A percentile compares a stretch with the other conserved stretches of the same genome.
Conservation (phyloP, 129 eudicot genomes). For the Helianthus annuus region DNA sequence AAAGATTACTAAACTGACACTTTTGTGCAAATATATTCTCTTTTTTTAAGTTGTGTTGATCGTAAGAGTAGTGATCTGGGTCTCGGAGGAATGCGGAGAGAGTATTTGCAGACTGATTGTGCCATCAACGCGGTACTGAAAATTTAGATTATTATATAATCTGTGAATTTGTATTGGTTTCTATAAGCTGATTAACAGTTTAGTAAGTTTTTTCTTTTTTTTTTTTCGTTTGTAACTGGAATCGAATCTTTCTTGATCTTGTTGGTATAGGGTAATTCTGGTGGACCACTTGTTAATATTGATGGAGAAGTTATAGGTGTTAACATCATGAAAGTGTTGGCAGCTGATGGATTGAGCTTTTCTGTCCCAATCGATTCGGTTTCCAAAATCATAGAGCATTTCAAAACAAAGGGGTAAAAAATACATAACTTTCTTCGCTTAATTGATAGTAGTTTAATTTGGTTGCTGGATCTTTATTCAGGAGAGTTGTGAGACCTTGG, state of each 20-base stretch:
- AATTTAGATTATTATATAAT: conserved; percentile 14
- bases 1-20: conserved; percentile 8
- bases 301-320: conserved; percentile 92
- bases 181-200: not conserved
- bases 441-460: conserved; percentile 1
- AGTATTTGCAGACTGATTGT: conserved; percentile 91
- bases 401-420: conserved; percentile 80
- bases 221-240: conserved; percentile 4
- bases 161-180: conserved; percentile 7
- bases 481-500: conserved; percentile 98
- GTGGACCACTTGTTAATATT: conserved; percentile 85
- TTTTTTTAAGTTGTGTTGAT: conserved; percentile 76
- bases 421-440: not conserved
- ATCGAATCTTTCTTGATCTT: conserved; percentile 1
- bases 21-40: not conserved
- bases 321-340: conserved; percentile 55
- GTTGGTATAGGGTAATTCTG: conserved; percentile 82
- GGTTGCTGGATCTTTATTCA: conserved; percentile 36
- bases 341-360: conserved; percentile 85
- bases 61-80: conserved; percentile 98
- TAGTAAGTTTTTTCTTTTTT: not conserved
- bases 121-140: conserved; percentile 74
- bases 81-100: conserved; percentile 96
- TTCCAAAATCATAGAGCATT: conserved; percentile 77
- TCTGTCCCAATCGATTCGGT: conserved; percentile 89